A percentile compares a stretch with the other conserved stretches of the same genome.
Evolutionary conservation across 2,329 filamentous ascomycete genomes (phyloP).

Genomic region (Alternaria conjuncta): DNA sequence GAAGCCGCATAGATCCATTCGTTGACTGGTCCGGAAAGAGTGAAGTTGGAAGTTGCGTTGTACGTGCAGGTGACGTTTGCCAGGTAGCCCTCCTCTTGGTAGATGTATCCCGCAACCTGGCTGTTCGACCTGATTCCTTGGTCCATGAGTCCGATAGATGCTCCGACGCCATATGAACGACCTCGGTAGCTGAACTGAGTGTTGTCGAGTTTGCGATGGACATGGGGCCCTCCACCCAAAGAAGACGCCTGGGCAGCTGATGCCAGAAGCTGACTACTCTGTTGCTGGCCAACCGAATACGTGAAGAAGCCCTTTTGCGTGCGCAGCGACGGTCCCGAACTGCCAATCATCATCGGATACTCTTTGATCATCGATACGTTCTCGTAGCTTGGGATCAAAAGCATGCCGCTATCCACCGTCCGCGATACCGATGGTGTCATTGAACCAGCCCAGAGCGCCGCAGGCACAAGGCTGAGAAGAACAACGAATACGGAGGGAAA

Average conservation of each 20-base stretch:
- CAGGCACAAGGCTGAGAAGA: slow-evolving; percentile 33
- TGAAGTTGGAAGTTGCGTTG: slow-evolving; percentile 45
- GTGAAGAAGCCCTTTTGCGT: slow-evolving; percentile 35
- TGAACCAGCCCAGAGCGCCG: slow-evolving; percentile 39
- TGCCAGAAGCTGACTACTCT: slow-evolving; percentile 31
- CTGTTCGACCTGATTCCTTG: slow-evolving; percentile 19
- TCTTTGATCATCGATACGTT: slow-evolving; percentile 36
- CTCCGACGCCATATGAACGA: slow-evolving; percentile 54
- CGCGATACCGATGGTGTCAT: slow-evolving; percentile 32
- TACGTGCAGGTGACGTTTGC: slow-evolving; percentile 46
- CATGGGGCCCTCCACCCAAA: slow-evolving; percentile 11
- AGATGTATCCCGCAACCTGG: slow-evolving; percentile 38
- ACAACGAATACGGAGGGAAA: slow-evolving; percentile 30
- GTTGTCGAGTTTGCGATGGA: slow-evolving; percentile 38
- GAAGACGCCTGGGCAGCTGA: slow-evolving; percentile 34
- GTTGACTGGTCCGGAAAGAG: slow-evolving; percentile 23
- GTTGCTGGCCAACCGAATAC: slow-evolving; percentile 33
- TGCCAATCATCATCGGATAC: slow-evolving; percentile 35
- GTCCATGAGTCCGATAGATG: slow-evolving; percentile 43
- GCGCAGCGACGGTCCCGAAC: slow-evolving; percentile 29
- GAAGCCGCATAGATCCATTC: slow-evolving; percentile 36
- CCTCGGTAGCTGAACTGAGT: slow-evolving; percentile 36
- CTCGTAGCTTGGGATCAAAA: slow-evolving; percentile 31
- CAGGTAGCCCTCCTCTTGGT: slow-evolving; percentile 44
- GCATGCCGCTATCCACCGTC: slow-evolving; percentile 21